Conservation (phyloP, 2,329 filamentous ascomycete species). For the Aureobasidium sp. region DNA sequence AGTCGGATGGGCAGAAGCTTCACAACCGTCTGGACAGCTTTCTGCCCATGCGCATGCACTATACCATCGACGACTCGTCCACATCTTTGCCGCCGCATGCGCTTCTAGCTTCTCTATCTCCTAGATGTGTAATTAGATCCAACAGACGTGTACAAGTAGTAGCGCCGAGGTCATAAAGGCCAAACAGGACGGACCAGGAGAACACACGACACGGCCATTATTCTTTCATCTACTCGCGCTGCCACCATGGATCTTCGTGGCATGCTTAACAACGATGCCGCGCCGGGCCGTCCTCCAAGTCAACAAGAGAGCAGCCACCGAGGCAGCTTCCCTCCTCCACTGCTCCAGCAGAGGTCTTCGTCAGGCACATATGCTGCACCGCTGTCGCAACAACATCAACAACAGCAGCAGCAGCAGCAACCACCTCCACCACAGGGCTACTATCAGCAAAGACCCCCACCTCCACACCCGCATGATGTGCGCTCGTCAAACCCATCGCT, state of each 20-base stretch:
- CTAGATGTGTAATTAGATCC: not conserved
- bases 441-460: not conserved
- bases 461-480: not conserved
- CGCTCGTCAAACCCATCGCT: not conserved
- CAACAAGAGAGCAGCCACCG: slow-evolving; percentile 19
- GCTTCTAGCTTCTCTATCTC: not conserved
- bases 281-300: slow-evolving; percentile 16
- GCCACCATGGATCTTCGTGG: slow-evolving; percentile 26
- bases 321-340: slow-evolving; percentile 15
- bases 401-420: not conserved
- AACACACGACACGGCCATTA: not conserved
- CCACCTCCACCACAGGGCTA: not conserved
- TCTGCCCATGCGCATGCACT: not conserved
- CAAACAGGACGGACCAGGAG: not conserved
- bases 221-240: not conserved
- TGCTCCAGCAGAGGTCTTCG: slow-evolving; percentile 15
- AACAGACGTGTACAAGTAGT: not conserved
- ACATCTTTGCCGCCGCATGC: not conserved
- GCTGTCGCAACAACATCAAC: not conserved
- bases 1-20: not conserved
- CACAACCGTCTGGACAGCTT: not conserved
- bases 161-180: not conserved
- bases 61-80: not conserved
- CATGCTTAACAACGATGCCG: slow-evolving; percentile 27
- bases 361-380: not conserved